Evolutionary conservation across 768 basidiomycete species (phyloP), one percentile per base, ranked within the genome.

Genomic region (Strobilomyces confusus): DNA sequence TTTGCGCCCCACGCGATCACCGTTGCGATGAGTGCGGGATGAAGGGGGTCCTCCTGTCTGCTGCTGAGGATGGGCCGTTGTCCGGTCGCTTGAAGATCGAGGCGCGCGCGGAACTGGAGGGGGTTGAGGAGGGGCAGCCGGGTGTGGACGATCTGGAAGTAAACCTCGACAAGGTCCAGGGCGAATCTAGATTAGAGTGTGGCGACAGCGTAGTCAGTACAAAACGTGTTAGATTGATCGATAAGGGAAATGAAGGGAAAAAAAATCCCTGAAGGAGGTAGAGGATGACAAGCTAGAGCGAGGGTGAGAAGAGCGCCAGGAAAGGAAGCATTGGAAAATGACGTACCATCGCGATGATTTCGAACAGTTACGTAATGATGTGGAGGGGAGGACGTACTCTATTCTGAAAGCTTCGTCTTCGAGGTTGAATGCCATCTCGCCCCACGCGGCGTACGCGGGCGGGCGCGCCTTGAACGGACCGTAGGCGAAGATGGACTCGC

Each of bases 1-100:
- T 93, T 92, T 34, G 90, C 86, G 26, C 94, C 94, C 87, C 89
- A 95, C 0, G 92, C 90, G 48, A 97, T 74, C 9, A 94, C 86
- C 1, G 89, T 87, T 7, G 94, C 94, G 47, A 95, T 80, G 20
- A 94, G 75, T 6, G 86, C 84, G 33, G 84, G 87, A 64, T 87
- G 86, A 25, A 84, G 62, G 14, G 79, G 72, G 42, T 79, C 77
- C 26, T 76, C 75, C 36, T 70, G 63, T 14, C 60, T 69, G 32
- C 11, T 58, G 33, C 25, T 44, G 4, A 63, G 44, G 41, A 58
- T 47, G 9, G 59, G 55, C 9, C 68, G 68, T 23, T 67, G 69
- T 15, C 57, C 45, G 9, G 49, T 61, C 0, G 66, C 56, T 19
- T 68, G 70, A 3, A 82, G 63, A 56, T 80, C 77, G 51, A 94